Conservation (phyloP, 176 grass and related monocot species). For the Lolium perenne region DNA sequence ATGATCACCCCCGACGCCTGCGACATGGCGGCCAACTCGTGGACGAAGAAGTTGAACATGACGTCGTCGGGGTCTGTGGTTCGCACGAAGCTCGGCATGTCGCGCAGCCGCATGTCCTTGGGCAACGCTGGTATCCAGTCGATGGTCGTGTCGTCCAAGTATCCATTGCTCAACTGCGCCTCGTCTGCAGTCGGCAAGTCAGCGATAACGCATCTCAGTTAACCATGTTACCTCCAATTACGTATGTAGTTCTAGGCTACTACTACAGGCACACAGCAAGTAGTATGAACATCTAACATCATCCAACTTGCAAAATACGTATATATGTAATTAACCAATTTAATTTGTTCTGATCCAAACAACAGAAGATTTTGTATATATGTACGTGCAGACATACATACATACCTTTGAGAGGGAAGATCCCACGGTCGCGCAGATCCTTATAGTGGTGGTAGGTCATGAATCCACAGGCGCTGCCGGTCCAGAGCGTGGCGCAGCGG, state of each 20-base stretch:
- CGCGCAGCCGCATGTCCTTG: conserved; percentile 26
- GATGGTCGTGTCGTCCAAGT: conserved; percentile 32
- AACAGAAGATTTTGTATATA: no score
- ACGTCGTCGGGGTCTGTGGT: conserved; percentile 41
- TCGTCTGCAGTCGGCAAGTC: neutral
- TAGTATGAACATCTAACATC: no score
- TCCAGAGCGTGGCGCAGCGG: conserved; percentile 49
- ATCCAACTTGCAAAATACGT: no score
- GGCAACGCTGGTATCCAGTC: conserved; percentile 25
- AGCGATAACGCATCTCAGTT: no score
- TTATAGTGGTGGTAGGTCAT: conserved; percentile 52
- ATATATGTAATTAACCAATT: no score
- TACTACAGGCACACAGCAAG: no score
- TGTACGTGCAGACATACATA: no score
- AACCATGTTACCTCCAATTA: no score
- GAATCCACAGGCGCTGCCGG: conserved; percentile 45
- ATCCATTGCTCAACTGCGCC: neutral
- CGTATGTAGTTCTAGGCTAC: no score
- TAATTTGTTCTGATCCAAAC: no score
- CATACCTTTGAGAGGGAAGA: conserved; percentile 46
- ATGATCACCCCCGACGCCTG: conserved; percentile 35
- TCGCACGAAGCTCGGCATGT: conserved; percentile 50
- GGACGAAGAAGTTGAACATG: conserved; percentile 53
- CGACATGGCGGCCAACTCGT: conserved; percentile 35
- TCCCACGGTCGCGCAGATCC: conserved; percentile 40